phyloP scores from a whole-genome alignment of 306 rosid species.

The Citrullus amarus region DNA sequence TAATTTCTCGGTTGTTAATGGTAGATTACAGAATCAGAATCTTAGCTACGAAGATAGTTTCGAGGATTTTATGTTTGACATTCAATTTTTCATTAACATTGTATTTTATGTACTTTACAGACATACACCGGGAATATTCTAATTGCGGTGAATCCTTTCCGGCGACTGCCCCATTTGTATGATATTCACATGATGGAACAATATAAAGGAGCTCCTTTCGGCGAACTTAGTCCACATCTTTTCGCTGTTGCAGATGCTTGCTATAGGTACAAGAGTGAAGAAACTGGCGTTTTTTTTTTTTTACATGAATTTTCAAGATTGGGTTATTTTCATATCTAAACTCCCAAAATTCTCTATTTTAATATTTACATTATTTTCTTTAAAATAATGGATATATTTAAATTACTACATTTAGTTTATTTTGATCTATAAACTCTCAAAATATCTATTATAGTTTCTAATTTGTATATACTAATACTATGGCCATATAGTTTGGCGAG shows the following conservation, averaged over 20 bases:
- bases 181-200: constrained; percentile 83
- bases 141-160: constrained; percentile 80
- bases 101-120: constrained; percentile 20
- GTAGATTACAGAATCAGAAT: not conserved
- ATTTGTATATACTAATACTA: too few species aligned
- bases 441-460: not conserved
- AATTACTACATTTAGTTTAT: not conserved
- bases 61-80: not conserved
- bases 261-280: constrained; percentile 34
- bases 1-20: not conserved
- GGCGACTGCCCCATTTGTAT: constrained; percentile 72
- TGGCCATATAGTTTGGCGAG: not conserved
- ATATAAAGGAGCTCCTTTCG: constrained; percentile 78
- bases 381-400: not conserved
- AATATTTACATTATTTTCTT: not conserved
- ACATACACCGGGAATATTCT: constrained; percentile 81
- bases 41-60: not conserved
- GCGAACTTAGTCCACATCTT: constrained; percentile 91
- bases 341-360: not conserved
- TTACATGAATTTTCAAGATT: not conserved
- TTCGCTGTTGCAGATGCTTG: constrained; percentile 84
- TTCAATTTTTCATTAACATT: not conserved
- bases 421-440: not conserved
- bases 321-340: not conserved
- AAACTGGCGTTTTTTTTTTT: not conserved